phyloP scores from a whole-genome alignment of 148 eudicot genomes.

The Rhododendron molle region DNA sequence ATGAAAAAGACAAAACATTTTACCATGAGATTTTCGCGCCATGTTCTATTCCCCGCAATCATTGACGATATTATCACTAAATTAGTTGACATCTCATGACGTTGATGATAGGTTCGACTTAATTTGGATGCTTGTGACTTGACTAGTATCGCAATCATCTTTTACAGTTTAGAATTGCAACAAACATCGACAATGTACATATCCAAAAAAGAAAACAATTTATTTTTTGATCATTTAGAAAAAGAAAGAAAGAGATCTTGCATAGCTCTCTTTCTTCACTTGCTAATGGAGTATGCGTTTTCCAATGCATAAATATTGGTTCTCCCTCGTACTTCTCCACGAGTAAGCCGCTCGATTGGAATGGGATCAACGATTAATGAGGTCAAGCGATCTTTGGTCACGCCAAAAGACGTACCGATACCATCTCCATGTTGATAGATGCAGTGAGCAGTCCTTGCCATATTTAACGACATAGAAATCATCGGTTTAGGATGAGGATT shows the following conservation, averaged over 20 bases:
- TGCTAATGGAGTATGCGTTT: not conserved
- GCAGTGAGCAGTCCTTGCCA: constrained; percentile 14
- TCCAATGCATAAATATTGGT: not conserved
- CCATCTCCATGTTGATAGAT: constrained; percentile 22
- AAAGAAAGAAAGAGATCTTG: not conserved
- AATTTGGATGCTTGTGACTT: not conserved
- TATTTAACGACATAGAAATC: constrained; percentile 10
- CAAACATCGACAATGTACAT: no score
- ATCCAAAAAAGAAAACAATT: no score
- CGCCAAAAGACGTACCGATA: constrained; percentile 9
- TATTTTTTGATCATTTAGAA: no score
- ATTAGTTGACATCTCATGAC: not conserved
- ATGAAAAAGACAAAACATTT: no score
- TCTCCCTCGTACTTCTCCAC: not conserved
- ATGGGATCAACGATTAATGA: constrained; percentile 10
- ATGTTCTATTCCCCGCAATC: not conserved
- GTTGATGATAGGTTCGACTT: not conserved
- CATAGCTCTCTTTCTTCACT: not conserved
- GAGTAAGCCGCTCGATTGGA: not conserved
- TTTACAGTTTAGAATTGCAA: not conserved
- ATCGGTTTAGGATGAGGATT: not conserved
- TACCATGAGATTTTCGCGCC: not conserved
- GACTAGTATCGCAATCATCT: not conserved
- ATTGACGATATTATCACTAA: not conserved
- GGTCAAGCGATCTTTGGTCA: constrained; percentile 7